Base-by-base conservation (phyloP, 331 rosid genomes). In the Ulmus americana region DNA sequence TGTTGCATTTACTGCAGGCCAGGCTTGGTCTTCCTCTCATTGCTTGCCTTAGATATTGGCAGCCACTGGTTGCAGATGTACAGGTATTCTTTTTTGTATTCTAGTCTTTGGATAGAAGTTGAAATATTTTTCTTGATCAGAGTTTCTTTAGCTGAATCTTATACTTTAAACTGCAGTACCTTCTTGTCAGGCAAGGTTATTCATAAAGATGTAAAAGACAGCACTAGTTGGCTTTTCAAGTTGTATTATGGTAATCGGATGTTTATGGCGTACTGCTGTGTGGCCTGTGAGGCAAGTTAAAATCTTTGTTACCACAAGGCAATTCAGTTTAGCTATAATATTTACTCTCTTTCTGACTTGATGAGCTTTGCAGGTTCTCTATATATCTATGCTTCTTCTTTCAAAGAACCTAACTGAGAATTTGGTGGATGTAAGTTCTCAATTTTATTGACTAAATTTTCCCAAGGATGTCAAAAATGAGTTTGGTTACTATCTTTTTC, bases 21-120 rank as follows among this genome's bases (percentile, higher is more conserved):
- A 75, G 91, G 95, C 72, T 70, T 85, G 68, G 60, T 75, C 71
- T 90, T 90, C 77, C 61, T 87, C 72, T 85, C 95, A 76, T 74
- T 90, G 80, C 95, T 90, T 43, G 91, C 97, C 69, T 79, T 90
- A 67, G 97, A 90, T 72, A 87, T 90, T 82, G 88, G 74, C 13
- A 90, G 97, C 86, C 97, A 90, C 80, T 90, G 97, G 97, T 72
- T 90, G 57, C 97, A 90, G 79, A 90, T 87, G 97, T 90, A 90
- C 86, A 90, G 97, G 97, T 90, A 59, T 39, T 63, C 49, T 22
- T 43, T 70, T 62, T 22, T 7, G 44, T 61, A 46, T 6, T 55
- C 53, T 68, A 13, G 45, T 18, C 22, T 63, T 50, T 74, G 43
- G 42, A 16, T 15, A 8, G 47, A 44, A 44, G 43, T 49, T 44